phyloP scores from a whole-genome alignment of 2,329 filamentous ascomycete genomes.

The Monilinia laxa region DNA sequence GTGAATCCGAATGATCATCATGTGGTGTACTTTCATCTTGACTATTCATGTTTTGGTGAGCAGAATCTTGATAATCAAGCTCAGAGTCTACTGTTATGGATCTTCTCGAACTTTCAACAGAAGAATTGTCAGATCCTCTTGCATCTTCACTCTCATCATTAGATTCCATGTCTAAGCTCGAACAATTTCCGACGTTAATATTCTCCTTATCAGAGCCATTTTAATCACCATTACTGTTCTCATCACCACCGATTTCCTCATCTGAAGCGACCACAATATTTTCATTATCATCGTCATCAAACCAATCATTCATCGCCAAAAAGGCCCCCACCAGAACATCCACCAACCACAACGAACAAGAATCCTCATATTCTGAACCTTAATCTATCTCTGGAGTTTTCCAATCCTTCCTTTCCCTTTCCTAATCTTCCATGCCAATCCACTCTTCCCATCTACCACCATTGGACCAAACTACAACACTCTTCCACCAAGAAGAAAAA shows the following conservation, averaged over 20 bases:
- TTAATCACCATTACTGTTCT: background rate
- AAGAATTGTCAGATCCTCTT: background rate
- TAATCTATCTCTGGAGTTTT: background rate
- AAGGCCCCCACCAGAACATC: background rate
- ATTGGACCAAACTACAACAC: background rate
- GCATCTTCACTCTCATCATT: background rate
- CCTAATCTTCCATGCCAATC: constrained; percentile 14
- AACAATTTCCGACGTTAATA: background rate
- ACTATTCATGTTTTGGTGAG: background rate
- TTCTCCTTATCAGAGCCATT: background rate
- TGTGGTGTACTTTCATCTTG: background rate
- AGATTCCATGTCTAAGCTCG: background rate
- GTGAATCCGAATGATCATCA: too few species aligned
- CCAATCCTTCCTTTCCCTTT: background rate
- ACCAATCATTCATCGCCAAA: background rate
- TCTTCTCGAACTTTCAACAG: background rate
- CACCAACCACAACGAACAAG: background rate
- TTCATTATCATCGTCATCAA: constrained; percentile 5
- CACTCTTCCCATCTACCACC: constrained; percentile 10
- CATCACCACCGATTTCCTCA: background rate
- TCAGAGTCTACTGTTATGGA: constrained; percentile 9
- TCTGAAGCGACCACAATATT: constrained; percentile 3
- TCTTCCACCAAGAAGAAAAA: too few species aligned
- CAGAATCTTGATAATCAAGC: constrained; percentile 1
- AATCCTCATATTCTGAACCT: background rate